Base-by-base conservation (phyloP, 805 yeast species). In the Kregervanrija delftensis region DNA sequence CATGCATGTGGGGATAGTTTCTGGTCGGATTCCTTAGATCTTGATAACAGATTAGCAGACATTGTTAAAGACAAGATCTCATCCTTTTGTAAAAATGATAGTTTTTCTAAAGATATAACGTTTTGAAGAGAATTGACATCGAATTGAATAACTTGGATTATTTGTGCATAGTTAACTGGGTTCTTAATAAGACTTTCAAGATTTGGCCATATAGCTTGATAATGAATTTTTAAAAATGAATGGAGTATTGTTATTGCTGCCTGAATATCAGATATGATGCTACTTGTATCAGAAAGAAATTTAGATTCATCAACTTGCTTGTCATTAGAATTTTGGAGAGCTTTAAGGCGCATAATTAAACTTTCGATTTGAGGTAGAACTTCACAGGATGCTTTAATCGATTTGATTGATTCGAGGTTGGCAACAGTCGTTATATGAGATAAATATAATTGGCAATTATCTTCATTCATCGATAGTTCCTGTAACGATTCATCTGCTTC, bases 51-150 rank as follows among this genome's bases (percentile, higher is more conserved):
- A 17, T 74, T 57, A 0, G 84, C 79, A 0, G 95, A 76, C 83
- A 90, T 86, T 1, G 83, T 76, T 8, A 89, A 62, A 4, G 86
- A 83, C 54, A 89, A 68, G 0, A 81, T 65, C 52, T 84, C 84
- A 40, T 88, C 95, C 44, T 74, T 76, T 3, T 79, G 64, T 8
- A 86, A 53, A 34, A 77, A 64, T 3, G 68, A 57, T 50, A 80
- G 56, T n/a, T 63, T 55, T 1, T 61, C 44, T 35, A 15, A 16
- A 10, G 4, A n/a, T 4, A 16, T 13, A 16, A 39, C 39, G 6
- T 38, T 37, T 11, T 34, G 35, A 12, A 45, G 42, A 13, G 28
- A 28, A 13, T 30, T 2, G 4, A 42, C n/a, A 16, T 45, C 39
- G 17, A 45, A 45, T 6, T 35, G 16, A 3, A 45, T 33, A 2